Evolutionary conservation across 257 asterid genomes (phyloP).

Genomic region (Rauvolfia tetraphylla): DNA sequence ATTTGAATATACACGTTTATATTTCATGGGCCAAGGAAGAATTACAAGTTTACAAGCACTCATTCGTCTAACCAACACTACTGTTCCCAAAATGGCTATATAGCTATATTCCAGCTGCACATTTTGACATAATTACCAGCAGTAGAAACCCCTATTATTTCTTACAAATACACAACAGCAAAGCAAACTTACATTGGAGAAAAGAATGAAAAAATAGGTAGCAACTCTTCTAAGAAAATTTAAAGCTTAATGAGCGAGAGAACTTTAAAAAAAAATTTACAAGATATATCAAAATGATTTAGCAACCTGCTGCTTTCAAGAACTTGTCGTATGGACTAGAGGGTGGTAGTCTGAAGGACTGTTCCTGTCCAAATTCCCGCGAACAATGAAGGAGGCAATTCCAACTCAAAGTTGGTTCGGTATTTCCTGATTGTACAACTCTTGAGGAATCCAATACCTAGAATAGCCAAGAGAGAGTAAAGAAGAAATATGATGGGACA

Average conservation of each 20-base stretch:
- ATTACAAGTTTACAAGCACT: neutral
- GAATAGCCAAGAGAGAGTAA: neutral
- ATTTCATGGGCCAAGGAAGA: neutral
- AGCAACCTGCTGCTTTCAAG: constrained; percentile 54
- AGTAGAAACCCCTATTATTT: constrained; percentile 13
- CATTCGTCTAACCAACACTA: neutral
- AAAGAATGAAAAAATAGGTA: constrained; percentile 22
- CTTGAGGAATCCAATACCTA: constrained; percentile 26
- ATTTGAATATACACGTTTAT: too few species aligned
- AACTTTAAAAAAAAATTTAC: constrained; percentile 8
- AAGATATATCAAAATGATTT: constrained; percentile 1
- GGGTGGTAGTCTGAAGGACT: constrained; percentile 49
- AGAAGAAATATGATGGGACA: too few species aligned
- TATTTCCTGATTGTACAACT: constrained; percentile 17
- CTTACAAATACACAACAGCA: constrained; percentile 8
- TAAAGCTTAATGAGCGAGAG: neutral
- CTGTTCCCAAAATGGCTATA: neutral
- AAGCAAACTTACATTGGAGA: neutral
- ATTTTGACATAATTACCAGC: neutral
- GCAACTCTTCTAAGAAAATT: neutral
- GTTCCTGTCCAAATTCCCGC: constrained; percentile 31
- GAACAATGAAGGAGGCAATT: constrained; percentile 27
- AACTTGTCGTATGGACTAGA: constrained; percentile 55
- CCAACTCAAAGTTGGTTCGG: constrained; percentile 14
- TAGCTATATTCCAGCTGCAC: constrained; percentile 8